Percentiles rank a stretch among this genome's conserved stretches.
These are phyloP conservation scores for Pulveroboletus frians DNA, from an alignment of 768 basidiomycete genomes.

Conservation along the genomic window DNA sequence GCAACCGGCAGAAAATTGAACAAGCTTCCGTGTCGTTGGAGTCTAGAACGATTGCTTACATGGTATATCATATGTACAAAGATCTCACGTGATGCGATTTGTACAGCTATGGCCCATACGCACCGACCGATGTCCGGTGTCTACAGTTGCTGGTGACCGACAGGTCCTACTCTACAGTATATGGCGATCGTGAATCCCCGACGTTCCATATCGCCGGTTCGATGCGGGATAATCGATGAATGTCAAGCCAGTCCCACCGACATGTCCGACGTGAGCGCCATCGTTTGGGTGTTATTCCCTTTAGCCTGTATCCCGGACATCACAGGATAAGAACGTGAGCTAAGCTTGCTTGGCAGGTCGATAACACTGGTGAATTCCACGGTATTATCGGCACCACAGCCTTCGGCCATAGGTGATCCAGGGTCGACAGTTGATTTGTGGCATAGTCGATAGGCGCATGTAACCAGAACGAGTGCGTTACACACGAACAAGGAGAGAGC, in stretches of 20 bases:
- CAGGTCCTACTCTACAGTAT: not conserved
- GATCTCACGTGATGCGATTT: not conserved
- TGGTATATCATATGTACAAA: not conserved
- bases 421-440: not conserved
- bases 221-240: not conserved
- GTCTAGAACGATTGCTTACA: not conserved
- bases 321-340: not conserved
- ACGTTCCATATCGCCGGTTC: too few relatives aligned
- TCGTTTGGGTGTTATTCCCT: not conserved
- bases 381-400: not conserved
- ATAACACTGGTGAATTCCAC: slow-evolving; percentile 16
- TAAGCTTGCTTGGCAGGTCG: slow-evolving; percentile 14
- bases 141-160: too few relatives aligned
- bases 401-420: not conserved
- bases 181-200: not conserved
- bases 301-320: not conserved
- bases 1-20: slow-evolving; percentile 25
- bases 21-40: too few relatives aligned
- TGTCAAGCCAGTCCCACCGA: not conserved
- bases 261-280: not conserved
- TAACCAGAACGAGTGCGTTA: slow-evolving; percentile 19
- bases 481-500: slow-evolving; percentile 19
- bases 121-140: not conserved
- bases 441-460: slow-evolving; percentile 13
- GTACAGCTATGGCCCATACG: not conserved